phyloP scores from a whole-genome alignment of 345 rosid genomes.

The Acer negundo region DNA sequence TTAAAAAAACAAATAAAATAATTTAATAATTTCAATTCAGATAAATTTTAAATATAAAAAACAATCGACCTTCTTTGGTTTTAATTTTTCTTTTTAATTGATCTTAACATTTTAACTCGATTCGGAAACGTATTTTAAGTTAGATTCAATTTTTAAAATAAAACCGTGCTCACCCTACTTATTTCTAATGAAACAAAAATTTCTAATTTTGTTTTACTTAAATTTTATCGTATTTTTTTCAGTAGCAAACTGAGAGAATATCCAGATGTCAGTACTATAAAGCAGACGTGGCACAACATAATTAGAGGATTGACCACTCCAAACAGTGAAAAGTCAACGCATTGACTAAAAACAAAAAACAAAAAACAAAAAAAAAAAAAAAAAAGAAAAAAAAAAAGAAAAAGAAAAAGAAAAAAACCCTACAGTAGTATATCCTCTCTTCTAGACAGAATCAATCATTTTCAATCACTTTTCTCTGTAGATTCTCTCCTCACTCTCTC shows the following conservation, averaged over 20 bases:
- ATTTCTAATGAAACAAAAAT: neutral
- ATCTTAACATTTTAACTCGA: no score
- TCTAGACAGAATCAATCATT: conserved; percentile 31
- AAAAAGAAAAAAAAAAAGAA: neutral
- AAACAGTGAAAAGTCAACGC: conserved; percentile 17
- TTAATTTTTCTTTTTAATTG: no score
- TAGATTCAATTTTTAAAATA: no score
- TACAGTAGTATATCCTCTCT: neutral
- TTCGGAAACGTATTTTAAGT: no score
- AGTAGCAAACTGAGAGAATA: neutral
- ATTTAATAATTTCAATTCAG: no score
- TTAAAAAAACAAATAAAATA: no score
- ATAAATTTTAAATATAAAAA: neutral
- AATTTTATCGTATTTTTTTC: neutral
- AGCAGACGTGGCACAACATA: neutral
- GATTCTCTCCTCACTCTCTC: conserved; percentile 22
- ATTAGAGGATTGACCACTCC: neutral
- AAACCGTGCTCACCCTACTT: no score
- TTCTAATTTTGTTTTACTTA: no score
- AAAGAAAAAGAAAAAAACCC: neutral
- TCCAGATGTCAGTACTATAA: neutral
- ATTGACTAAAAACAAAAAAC: conserved; percentile 16
- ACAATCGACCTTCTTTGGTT: neutral
- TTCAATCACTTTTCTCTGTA: conserved; percentile 33
- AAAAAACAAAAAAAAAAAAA: neutral